Evolutionary conservation across 129 eudicot species (phyloP), one percentile per base, ranked within the genome.

Genomic region (Erigeron canadensis): DNA sequence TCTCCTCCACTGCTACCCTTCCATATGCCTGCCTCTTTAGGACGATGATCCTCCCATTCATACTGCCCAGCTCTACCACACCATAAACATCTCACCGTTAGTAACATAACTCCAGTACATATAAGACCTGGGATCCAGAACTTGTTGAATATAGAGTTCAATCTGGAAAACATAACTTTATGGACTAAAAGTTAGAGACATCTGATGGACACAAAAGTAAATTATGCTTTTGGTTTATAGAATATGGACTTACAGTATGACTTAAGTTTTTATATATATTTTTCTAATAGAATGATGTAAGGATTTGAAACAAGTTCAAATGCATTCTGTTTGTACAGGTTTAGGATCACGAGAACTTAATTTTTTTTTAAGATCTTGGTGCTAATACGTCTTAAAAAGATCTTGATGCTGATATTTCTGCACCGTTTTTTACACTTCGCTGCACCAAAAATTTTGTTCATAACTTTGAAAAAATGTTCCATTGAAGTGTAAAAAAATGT

Each of bases 11-110:
- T 84, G 53, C 88, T 64, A 65, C 99, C 99, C 83, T 95, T 95
- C 94, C 86, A 84, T n/a, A 86, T 76, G 63, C 99, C 99, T 28
- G 96, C 73, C 34, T 28, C 34, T 73, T 86, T 78, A 63, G 99
- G 99, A 65, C 99, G 93, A 77, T 90, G 99, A 72, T 95, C 99
- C 83, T 95, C 97, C 99, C 99, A 95, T 55, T 71, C 77, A 80
- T 87, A 87, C 37, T 83, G 86, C 43, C 99, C 97, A 9, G 60
- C 74, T 81, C 97, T 89, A 67, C 40, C 67, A 56, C 19, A 76
- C 8, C 58, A 72, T 50, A 47, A 17, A 38, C 13, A 56, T 38
- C 21, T 13, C 22, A 7, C 7, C 5, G 10, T 48, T 1, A 40
- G 59, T 16, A 40, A 69, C 46, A 34, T 34, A 54, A 7, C 17